These are phyloP conservation scores for Blepharisma stoltei DNA, from an alignment of 73 alveolate species.

Conservation along the genomic window DNA sequence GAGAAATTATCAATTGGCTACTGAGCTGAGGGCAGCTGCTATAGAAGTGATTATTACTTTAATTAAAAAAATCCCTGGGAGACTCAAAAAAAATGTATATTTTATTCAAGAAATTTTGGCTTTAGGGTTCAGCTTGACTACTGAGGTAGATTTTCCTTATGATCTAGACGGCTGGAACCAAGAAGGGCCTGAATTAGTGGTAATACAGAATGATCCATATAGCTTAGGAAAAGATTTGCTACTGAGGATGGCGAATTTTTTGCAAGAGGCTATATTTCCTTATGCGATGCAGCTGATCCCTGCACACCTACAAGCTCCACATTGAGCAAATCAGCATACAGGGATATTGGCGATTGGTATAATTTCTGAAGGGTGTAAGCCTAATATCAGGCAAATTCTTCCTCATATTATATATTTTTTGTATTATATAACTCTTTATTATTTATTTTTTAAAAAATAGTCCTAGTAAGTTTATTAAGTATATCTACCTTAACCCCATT, in stretches of 20 bases:
- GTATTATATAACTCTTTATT: no score
- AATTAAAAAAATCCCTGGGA: not conserved
- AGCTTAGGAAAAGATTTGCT: not conserved
- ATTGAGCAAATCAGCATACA: constrained; percentile 4
- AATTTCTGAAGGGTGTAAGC: constrained; percentile 2
- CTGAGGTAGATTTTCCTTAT: constrained; percentile 6
- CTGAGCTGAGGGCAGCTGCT: not conserved
- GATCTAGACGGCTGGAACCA: not conserved
- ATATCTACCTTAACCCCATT: not conserved
- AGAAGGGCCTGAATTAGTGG: not conserved
- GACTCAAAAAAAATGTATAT: not conserved
- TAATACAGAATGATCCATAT: not conserved
- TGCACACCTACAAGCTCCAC: constrained; percentile 7
- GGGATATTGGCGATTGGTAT: constrained; percentile 13
- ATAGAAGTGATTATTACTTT: not conserved
- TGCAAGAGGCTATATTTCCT: not conserved
- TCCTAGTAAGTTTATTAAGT: no score
- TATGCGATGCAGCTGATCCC: not conserved
- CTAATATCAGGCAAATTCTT: not conserved
- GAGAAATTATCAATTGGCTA: not conserved
- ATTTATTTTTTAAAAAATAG: no score
- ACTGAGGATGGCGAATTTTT: not conserved
- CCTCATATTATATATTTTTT: no score
- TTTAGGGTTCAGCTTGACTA: not conserved
- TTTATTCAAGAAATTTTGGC: constrained; percentile 10